Conservation (phyloP, 2,329 filamentous ascomycete genomes). For the Trichoderma hamatum region DNA sequence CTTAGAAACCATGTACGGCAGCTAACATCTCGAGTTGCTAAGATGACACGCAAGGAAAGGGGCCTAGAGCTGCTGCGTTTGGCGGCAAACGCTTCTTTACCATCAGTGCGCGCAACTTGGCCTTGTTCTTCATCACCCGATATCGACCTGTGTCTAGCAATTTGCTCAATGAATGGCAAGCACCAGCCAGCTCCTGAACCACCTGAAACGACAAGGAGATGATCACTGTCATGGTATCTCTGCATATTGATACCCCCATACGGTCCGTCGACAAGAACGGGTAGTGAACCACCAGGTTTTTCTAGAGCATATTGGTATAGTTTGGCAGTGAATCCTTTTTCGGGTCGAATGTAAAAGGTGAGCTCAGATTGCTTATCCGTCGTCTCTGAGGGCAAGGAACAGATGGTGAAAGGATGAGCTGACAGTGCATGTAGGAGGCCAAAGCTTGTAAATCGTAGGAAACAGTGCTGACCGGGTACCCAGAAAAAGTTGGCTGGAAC, state of each 20-base stretch:
- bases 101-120: neutral
- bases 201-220: neutral
- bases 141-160: neutral
- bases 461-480: neutral
- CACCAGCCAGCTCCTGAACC: neutral
- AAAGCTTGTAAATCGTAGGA: neutral
- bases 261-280: neutral
- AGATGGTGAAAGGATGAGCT: neutral
- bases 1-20: neutral
- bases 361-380: neutral
- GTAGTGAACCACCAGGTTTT: neutral
- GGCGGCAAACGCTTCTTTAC: neutral
- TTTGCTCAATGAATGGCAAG: neutral
- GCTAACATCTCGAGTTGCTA: neutral
- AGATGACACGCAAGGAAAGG: neutral
- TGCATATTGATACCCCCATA: neutral
- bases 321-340: neutral
- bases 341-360: neutral
- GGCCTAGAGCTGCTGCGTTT: neutral
- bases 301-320: neutral
- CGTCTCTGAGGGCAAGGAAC: neutral
- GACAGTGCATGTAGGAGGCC: neutral
- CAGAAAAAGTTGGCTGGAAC: neutral
- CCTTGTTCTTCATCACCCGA: neutral
- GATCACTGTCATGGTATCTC: neutral